Evolutionary conservation across 768 basidiomycete species (phyloP), one percentile per base, ranked within the genome.

Genomic region (Tylopilus balloui): DNA sequence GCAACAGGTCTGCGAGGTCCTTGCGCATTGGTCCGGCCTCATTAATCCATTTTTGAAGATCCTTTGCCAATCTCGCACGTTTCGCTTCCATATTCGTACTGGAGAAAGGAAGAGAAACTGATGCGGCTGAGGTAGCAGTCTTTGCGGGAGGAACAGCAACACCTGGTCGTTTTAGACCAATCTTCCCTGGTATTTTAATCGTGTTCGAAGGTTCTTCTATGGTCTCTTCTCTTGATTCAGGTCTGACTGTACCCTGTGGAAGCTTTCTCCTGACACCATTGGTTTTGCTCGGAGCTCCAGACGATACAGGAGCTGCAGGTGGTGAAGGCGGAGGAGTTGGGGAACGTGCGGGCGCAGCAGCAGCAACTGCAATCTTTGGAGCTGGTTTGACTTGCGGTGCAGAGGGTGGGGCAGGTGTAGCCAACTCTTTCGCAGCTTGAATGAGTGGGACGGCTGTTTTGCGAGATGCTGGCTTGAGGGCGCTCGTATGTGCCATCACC

Each of bases 401-500:
- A 12, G 71, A 60, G 4, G 68, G 32, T 19, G 68, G 62, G 6
- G 46, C 19, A 20, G 56, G 32, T n/a, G 73, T 55, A 11, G 79
- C 75, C 32, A 65, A 55, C 2, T 70, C 73, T 20, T 83, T 81
- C 27, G 92, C 91, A 11, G 87, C 85, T 64, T 96, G 89, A 51
- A 99, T 91, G 29, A 97, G 73, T 10, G 94, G 93, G 10, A 87
- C 69, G 6, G 92, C 90, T 24, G 86, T 86, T 36, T 80, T 71
- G 47, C 85, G 84, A 10, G 93, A 94, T 0, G 96, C 96, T 24
- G 95, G 88, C 63, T 98, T 99, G 52, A 99, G 74, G 0, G 83
- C 80, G 52, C 78, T 83, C 11, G 92, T 88, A 68, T 92, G 85
- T 29, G 89, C 83, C 74, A 96, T 75, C 42, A 98, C 84, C 59